A percentile compares a stretch with the other conserved stretches of the same genome.
Conservation (phyloP, 176 grass and related monocot genomes). For the barley (Hordeum vulgare) region MorexV3_pseudomolecules_assembly NC_058518.1:468598277-468598776, state of each 20-base stretch:
- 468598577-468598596: too few relatives aligned
- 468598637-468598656: too few relatives aligned
- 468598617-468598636: too few relatives aligned
- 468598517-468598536: slow-evolving; percentile 37
- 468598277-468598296: slow-evolving; percentile 88
- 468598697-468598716: too few relatives aligned
- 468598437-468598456: slow-evolving; percentile 56
- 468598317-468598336: slow-evolving; percentile 88
- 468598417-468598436: slow-evolving; percentile 32
- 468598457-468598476: slow-evolving; percentile 51
- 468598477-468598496: slow-evolving; percentile 35
- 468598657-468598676: too few relatives aligned
- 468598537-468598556: background rate
- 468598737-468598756: too few relatives aligned
- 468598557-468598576: too few relatives aligned
- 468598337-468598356: slow-evolving; percentile 96
- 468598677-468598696: too few relatives aligned
- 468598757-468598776: too few relatives aligned
- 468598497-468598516: slow-evolving; percentile 42
- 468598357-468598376: slow-evolving; percentile 91
- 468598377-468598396: slow-evolving; percentile 86
- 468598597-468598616: too few relatives aligned
- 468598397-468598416: slow-evolving; percentile 82
- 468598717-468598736: too few relatives aligned
- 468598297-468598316: slow-evolving; percentile 80